Conservation (phyloP, 2,329 filamentous ascomycete species). For the Alternaria hordeiaustralica region DNA sequence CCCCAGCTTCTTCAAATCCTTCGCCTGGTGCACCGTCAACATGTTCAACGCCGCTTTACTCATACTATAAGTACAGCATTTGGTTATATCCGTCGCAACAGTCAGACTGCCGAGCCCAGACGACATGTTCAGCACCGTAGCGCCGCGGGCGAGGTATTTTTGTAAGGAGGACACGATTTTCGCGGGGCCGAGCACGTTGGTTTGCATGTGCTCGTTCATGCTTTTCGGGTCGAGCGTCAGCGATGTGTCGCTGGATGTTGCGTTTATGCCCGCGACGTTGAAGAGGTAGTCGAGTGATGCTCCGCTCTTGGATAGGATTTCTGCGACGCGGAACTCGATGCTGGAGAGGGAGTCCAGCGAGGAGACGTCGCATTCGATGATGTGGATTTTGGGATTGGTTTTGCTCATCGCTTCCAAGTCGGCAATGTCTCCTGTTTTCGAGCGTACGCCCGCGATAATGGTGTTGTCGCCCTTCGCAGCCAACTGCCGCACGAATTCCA, state of each 20-base stretch:
- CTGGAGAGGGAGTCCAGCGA: constrained; percentile 38
- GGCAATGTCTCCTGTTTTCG: constrained; percentile 34
- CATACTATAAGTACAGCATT: constrained; percentile 51
- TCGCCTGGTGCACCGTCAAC: constrained; percentile 52
- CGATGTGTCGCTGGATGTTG: constrained; percentile 45
- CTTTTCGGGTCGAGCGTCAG: constrained; percentile 49
- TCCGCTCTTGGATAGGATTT: constrained; percentile 41
- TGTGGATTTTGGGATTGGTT: constrained; percentile 40
- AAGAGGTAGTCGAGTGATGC: constrained; percentile 52
- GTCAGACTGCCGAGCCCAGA: constrained; percentile 43
- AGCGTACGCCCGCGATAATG: constrained; percentile 52
- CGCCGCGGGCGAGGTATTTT: constrained; percentile 37
- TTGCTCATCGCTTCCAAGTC: constrained; percentile 36
- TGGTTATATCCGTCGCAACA: constrained; percentile 38
- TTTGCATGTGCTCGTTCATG: constrained; percentile 50
- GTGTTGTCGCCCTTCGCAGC: constrained; percentile 40
- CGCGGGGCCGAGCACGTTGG: constrained; percentile 58
- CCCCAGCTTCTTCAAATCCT: constrained; percentile 39
- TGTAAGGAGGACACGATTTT: constrained; percentile 52
- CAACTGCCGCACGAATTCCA: constrained; percentile 42
- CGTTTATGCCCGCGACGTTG: constrained; percentile 54
- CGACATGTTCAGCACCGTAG: constrained; percentile 46
- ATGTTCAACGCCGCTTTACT: constrained; percentile 56
- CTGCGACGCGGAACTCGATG: constrained; percentile 45
- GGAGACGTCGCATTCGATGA: constrained; percentile 51